Percentiles rank a stretch among this genome's conserved stretches.
Evolutionary conservation across 805 yeast species (phyloP).

Genomic region (Candida mattraensis): DNA sequence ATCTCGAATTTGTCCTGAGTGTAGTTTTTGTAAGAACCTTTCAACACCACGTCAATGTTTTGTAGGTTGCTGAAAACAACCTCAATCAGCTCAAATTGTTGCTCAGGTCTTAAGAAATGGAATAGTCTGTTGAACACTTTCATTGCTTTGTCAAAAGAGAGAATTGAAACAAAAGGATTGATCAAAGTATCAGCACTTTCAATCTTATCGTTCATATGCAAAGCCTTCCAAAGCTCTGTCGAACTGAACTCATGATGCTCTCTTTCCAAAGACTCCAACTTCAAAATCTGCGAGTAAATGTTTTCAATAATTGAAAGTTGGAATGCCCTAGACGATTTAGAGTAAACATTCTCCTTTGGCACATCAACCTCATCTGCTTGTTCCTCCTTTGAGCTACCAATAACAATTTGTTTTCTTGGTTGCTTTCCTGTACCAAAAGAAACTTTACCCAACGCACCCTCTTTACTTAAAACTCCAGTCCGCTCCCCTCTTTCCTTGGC

Average conservation of each 20-base stretch:
- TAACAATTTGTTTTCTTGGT: constrained; percentile 83
- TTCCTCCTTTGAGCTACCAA: constrained; percentile 34
- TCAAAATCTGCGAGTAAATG: constrained; percentile 73
- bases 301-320: constrained; percentile 72
- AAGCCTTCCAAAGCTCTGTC: constrained; percentile 68
- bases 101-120: constrained; percentile 75
- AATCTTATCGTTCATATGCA: constrained; percentile 67
- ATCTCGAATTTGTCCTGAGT: constrained; percentile 39
- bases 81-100: constrained; percentile 73
- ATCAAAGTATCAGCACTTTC: constrained; percentile 54
- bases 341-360: constrained; percentile 34
- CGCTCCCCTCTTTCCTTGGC: constrained; percentile 81
- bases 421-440: constrained; percentile 76
- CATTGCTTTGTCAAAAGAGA: constrained; percentile 83
- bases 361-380: constrained; percentile 22
- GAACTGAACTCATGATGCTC: constrained; percentile 48
- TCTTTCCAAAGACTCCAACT: constrained; percentile 74
- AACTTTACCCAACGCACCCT: constrained; percentile 89
- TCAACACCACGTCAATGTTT: constrained; percentile 70
- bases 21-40: constrained; percentile 76
- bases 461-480: constrained; percentile 58
- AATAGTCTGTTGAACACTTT: constrained; percentile 86
- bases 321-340: constrained; percentile 46
- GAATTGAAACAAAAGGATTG: constrained; percentile 79
- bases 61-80: constrained; percentile 78